Evolutionary conservation across 768 basidiomycete genomes (phyloP).

Genomic region (Mycena amicta): DNA sequence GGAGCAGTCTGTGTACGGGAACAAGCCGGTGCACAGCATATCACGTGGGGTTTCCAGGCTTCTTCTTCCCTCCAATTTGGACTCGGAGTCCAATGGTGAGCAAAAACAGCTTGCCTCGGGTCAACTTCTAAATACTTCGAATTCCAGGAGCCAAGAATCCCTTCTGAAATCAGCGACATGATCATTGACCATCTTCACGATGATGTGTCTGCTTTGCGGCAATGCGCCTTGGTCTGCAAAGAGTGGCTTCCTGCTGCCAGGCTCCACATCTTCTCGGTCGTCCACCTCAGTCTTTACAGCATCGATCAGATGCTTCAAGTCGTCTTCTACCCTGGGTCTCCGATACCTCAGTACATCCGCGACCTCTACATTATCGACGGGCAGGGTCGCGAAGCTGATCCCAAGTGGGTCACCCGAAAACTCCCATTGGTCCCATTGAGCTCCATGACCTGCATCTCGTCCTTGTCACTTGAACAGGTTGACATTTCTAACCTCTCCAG

Average conservation of each 20-base stretch:
- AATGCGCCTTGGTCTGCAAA: slow-evolving; percentile 19
- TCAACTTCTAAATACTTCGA: no score
- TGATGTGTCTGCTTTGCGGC: slow-evolving; percentile 4
- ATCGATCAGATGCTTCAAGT: slow-evolving; percentile 10
- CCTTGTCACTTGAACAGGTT: slow-evolving; percentile 7
- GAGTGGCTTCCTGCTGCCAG: slow-evolving; percentile 16
- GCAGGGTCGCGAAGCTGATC: slow-evolving; percentile 5
- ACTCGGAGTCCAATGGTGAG: no score
- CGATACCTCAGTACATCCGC: slow-evolving; percentile 7
- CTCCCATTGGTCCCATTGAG: background rate
- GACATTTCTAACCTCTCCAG: slow-evolving; percentile 1
- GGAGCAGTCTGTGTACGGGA: no score
- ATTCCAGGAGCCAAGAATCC: slow-evolving; percentile 2
- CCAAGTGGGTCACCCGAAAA: slow-evolving; percentile 7
- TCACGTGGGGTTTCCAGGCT: no score
- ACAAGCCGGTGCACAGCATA: no score
- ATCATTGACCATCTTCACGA: slow-evolving; percentile 25
- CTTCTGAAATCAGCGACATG: slow-evolving; percentile 9
- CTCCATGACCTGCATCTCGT: slow-evolving; percentile 3
- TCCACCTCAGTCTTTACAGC: slow-evolving; percentile 11
- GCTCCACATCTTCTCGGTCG: slow-evolving; percentile 20
- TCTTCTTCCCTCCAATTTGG: no score
- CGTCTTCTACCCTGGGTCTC: slow-evolving; percentile 6
- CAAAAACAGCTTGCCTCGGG: no score
- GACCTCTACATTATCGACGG: slow-evolving; percentile 9